Conservation (phyloP, 345 rosid species). For the Heritiera fomes region DNA sequence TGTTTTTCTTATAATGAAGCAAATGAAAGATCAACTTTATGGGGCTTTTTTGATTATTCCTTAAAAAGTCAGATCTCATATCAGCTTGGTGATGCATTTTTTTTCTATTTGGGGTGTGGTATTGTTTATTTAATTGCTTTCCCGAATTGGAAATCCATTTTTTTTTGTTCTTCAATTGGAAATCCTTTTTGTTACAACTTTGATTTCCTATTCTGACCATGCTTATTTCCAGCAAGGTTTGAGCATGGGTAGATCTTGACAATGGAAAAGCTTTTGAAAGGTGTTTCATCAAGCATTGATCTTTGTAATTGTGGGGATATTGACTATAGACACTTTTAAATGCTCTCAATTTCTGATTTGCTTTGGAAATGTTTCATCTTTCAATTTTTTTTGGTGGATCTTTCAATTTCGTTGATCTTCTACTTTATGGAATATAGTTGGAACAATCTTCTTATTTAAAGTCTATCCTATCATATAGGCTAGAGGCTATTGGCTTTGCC, state of each 20-base stretch:
- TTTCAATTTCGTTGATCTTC: constrained; percentile 8
- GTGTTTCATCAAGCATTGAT: not conserved
- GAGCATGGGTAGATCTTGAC: constrained; percentile 14
- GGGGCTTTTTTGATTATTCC: not conserved
- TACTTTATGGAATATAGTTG: not conserved
- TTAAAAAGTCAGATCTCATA: constrained; percentile 28
- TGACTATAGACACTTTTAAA: not conserved
- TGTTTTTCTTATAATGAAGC: not conserved
- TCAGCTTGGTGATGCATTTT: constrained; percentile 14
- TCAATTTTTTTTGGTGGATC: not conserved
- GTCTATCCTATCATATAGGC: not conserved
- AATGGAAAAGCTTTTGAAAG: not conserved
- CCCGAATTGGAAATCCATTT: not conserved
- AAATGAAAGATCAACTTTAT: not conserved
- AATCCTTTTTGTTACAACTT: not conserved
- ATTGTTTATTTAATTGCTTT: not conserved
- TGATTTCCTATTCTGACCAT: not conserved
- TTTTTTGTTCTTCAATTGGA: not conserved
- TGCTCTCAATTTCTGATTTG: not conserved
- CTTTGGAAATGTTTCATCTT: constrained; percentile 3
- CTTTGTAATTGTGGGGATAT: not conserved
- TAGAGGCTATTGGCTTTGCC: not conserved
- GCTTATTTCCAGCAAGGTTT: not conserved
- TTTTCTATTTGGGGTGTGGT: not conserved
- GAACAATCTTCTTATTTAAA: not conserved